Base-by-base conservation (phyloP, 192 early-diverging fungal species). In the Podila horticola region DNA sequence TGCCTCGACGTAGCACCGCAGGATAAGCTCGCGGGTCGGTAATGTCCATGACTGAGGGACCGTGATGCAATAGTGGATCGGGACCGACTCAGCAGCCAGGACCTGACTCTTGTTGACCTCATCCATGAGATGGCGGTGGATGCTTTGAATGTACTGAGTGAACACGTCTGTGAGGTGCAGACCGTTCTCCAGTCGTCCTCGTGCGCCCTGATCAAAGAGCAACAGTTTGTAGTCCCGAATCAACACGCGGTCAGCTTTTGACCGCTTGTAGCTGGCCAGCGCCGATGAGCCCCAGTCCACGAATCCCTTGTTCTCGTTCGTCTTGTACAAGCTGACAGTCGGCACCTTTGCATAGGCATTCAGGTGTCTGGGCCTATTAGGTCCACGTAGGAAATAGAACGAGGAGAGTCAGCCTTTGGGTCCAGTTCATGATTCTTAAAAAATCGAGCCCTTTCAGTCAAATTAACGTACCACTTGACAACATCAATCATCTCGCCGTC, bases 21-120 rank as follows among this genome's bases (percentile, higher is more conserved):
- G 13, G 15, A 81, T 66, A 29, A 81, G 34, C 30, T 81, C 77
- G 11, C 77, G 66, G 7, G 77, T 81, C 4, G 77, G 77, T 34
- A 81, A 48, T 26, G 77, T 81, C 77, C 77, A 81, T 17, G 77
- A 49, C 48, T 81, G 77, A 11, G 77, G 52, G 64, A 88, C 71
- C 3, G 77, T 81, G 66, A 81, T 73, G 36, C 77, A 81, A 34
- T 81, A 81, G 50, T 81, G 77, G 60, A 73, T 73, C 31, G 77
- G 77, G 2, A 81, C 66, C 12, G 77, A 72, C 31, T 81, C 77
- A 30, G 77, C 77, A 24, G 77, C 77, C 29, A 72, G 28, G 34
- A 81, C 77, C 45, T 81, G 77, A 22, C 41, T 52, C 49, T 81
- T 81, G 67, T 81, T 81, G 71, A 81, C 77, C n/a, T 81, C 77